phyloP scores from a whole-genome alignment of 2,329 filamentous ascomycete species.

The Arthrinium phaeospermum region DNA sequence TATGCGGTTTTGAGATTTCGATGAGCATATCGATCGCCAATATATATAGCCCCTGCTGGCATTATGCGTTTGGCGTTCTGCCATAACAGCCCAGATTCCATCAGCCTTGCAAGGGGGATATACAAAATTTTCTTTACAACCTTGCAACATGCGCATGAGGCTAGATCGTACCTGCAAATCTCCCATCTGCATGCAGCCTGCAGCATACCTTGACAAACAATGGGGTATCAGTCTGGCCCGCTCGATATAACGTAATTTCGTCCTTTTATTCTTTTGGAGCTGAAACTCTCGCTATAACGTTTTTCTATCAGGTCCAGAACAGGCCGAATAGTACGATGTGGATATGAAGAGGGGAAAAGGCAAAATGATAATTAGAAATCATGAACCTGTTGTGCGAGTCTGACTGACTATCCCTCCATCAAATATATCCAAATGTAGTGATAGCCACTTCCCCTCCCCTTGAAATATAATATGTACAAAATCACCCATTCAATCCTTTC shows the following conservation, averaged over 20 bases:
- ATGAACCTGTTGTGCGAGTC: too few relatives aligned
- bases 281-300: not conserved
- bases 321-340: not conserved
- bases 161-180: not conserved
- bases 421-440: too few relatives aligned
- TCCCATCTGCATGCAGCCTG: constrained; percentile 3
- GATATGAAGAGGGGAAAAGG: too few relatives aligned
- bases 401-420: too few relatives aligned
- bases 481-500: too few relatives aligned
- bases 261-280: not conserved
- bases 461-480: too few relatives aligned
- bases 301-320: not conserved
- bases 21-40: not conserved
- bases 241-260: not conserved
- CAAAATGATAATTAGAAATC: too few relatives aligned
- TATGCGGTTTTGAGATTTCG: not conserved
- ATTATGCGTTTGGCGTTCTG: not conserved
- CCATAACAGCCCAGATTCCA: not conserved
- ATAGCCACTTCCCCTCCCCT: too few relatives aligned
- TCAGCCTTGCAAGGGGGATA: not conserved
- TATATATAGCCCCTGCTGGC: not conserved
- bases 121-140: not conserved
- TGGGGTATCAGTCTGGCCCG: not conserved
- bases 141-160: not conserved
- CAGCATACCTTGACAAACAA: not conserved